Percentiles rank a stretch among this genome's conserved stretches.
Evolutionary conservation across 257 asterid genomes (phyloP).

Genomic region (Mitragyna speciosa): DNA sequence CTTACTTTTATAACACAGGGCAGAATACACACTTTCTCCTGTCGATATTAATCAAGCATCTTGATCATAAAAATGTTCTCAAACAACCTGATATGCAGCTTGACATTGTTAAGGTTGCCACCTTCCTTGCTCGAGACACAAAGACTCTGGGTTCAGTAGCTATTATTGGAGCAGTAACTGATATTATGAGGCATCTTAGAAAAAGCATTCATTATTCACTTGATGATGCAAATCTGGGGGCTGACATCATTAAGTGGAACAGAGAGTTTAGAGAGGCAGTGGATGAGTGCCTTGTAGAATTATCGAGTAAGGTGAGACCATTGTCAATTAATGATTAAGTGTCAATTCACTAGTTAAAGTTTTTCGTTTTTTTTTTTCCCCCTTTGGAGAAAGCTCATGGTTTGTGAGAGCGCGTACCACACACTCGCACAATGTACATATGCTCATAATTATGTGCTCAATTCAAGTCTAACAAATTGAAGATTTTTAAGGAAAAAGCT

Average conservation of each 20-base stretch:
- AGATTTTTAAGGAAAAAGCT: background rate
- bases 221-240: conserved; percentile 73
- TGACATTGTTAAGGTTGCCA: conserved; percentile 73
- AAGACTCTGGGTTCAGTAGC: conserved; percentile 72
- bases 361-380: background rate
- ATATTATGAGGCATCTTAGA: conserved; percentile 89
- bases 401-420: background rate
- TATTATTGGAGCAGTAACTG: conserved; percentile 81
- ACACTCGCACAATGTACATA: background rate
- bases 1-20: conserved; percentile 47
- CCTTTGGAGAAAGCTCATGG: background rate
- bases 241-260: conserved; percentile 73
- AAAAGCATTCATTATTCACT: conserved; percentile 82
- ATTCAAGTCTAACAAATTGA: background rate
- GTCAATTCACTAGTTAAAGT: background rate
- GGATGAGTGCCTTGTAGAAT: conserved; percentile 80
- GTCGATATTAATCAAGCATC: conserved; percentile 86
- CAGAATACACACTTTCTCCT: conserved; percentile 78
- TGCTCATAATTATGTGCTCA: background rate
- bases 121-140: conserved; percentile 68
- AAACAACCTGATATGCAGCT: conserved; percentile 89
- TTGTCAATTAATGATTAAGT: background rate
- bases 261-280: conserved; percentile 68
- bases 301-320: conserved; percentile 63
- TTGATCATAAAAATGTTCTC: conserved; percentile 85